A percentile compares a stretch with the other conserved stretches of the same genome.
These are phyloP conservation scores for Prunella vulgaris DNA, from an alignment of 257 asterid genomes.

Conservation along the genomic window DNA sequence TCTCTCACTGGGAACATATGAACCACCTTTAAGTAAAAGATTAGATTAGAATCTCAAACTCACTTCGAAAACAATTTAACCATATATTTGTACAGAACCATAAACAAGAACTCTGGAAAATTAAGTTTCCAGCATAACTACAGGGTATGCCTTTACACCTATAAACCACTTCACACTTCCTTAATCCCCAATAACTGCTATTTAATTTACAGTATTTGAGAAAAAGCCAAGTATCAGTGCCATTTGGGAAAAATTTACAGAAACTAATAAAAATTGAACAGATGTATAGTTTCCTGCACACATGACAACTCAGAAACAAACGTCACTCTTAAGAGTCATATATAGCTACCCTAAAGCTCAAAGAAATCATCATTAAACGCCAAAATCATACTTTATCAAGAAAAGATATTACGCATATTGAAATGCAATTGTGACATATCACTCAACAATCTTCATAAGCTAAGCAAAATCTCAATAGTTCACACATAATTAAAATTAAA, in stretches of 20 bases:
- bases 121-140: too few species aligned
- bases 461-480: too few species aligned
- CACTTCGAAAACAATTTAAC: too few species aligned
- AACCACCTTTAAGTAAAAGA: constrained; percentile 3
- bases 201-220: too few species aligned
- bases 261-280: background rate
- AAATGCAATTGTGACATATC: background rate
- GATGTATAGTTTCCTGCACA: background rate
- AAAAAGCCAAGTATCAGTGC: background rate
- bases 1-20: background rate
- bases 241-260: background rate
- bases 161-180: too few species aligned
- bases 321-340: background rate
- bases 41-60: too few species aligned
- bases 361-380: background rate
- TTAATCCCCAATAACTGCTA: too few species aligned
- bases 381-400: constrained; percentile 1
- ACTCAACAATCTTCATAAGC: background rate
- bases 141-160: too few species aligned
- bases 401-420: background rate
- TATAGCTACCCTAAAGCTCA: background rate
- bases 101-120: too few species aligned
- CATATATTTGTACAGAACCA: too few species aligned
- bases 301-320: background rate
- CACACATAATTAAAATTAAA: too few species aligned